Evolutionary conservation across 2,329 filamentous ascomycete genomes (phyloP), one percentile per base, ranked within the genome.

Genomic region (Talaromyces amestolkiae): DNA sequence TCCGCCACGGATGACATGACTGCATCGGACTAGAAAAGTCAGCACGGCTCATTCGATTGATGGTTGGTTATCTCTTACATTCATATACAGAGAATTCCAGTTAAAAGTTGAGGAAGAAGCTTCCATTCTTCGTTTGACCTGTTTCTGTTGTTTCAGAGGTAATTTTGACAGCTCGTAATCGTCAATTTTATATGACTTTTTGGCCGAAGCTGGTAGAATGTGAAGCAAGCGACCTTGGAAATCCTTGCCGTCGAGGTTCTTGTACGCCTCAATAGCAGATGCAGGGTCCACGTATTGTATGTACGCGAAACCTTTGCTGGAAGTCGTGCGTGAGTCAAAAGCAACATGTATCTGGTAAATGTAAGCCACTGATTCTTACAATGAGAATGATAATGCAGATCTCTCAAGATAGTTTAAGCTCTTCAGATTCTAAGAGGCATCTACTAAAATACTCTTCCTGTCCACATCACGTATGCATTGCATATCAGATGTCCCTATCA

Each of bases 401-500:
- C 24, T 27, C 24, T 45, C 22, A 19, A 41, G 35, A 59, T 33
- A 45, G 13, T 19, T 27, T 15, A 2, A 39, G 70, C 77, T 81
- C 82, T 81, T 93, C 90, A 95, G 92, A 88, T 86, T 83, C 84
- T 80, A 90, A 92, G 89, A 93, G 91, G 92, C 91, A 97, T 98
- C 94, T 99, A 99, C 95, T 66, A 97, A 99, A 97, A 97, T 95
- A 91, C 86, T 92, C 89, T 93, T 89, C 82, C 80, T 67, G 61
- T 85, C 92, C 84, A 87, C 91, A 93, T 96, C 93, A 98, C 84
- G 43, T 63, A 84, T 92, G 91, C 62, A 53, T 92, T 82, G 79
- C 84, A 91, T 91, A 94, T 97, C 91, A 93, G 94, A 88, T 98
- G 95, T 98, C 95, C 95, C 95, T 98, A 98, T 98, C 95, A 88